phyloP scores from a whole-genome alignment of 1,284 basidiomycete species.

The Agroathelia rolfsii region DNA sequence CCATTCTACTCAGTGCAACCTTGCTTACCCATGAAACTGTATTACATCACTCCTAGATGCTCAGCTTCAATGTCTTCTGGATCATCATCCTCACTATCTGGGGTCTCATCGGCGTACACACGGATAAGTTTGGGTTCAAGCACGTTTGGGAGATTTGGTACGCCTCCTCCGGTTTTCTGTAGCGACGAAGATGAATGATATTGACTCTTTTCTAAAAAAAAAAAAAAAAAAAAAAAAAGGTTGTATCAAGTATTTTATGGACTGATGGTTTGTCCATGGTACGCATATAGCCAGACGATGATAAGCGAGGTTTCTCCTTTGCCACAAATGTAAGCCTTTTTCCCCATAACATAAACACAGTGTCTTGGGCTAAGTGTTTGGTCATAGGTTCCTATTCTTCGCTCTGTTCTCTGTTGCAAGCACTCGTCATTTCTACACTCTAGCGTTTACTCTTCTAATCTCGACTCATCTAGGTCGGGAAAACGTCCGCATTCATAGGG shows the following conservation, averaged over 20 bases:
- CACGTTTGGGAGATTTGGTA: constrained; percentile 77
- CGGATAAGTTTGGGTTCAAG: constrained; percentile 69
- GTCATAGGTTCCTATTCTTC: constrained; percentile 63
- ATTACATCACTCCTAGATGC: constrained; percentile 39
- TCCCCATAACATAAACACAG: too few relatives aligned
- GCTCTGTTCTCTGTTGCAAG: constrained; percentile 67
- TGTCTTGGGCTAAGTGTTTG: constrained; percentile 9
- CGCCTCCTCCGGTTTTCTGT: constrained; percentile 8
- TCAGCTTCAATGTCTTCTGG: constrained; percentile 65
- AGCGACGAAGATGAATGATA: constrained; percentile 1
- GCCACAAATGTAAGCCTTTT: constrained; percentile 53
- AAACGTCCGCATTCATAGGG: constrained; percentile 76
- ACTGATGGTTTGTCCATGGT: constrained; percentile 76
- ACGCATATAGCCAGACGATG: constrained; percentile 78
- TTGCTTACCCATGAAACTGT: constrained; percentile 5
- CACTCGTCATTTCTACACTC: too few relatives aligned
- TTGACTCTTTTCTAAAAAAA: too few relatives aligned
- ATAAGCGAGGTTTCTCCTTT: constrained; percentile 74
- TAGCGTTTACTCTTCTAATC: too few relatives aligned
- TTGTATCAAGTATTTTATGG: constrained; percentile 67
- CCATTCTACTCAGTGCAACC: background rate
- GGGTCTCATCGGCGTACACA: constrained; percentile 72
- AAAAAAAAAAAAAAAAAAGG: too few relatives aligned
- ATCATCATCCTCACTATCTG: constrained; percentile 63
- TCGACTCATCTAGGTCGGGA: too few relatives aligned